Conservation (phyloP, 2,329 filamentous ascomycete species). For the Ilyonectria destructans region DNA sequence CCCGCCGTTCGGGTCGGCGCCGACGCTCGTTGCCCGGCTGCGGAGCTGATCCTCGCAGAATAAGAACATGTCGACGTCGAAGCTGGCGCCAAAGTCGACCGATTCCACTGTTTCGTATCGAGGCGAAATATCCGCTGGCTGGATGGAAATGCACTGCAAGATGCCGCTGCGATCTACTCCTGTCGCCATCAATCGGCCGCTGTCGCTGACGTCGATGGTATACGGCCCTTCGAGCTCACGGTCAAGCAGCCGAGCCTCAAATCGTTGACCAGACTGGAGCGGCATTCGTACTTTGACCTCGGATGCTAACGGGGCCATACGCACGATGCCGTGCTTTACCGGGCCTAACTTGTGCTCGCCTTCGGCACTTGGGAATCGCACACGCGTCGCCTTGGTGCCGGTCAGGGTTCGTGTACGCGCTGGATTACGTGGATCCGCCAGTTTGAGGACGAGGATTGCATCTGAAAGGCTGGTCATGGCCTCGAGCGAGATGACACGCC, state of each 20-base stretch:
- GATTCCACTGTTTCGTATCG: background rate
- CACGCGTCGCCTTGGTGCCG: background rate
- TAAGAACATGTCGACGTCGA: background rate
- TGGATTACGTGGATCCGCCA: background rate
- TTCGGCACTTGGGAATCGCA: background rate
- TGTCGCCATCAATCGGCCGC: background rate
- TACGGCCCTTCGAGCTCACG: background rate
- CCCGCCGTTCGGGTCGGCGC: background rate
- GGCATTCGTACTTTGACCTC: background rate
- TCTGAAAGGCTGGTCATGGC: background rate
- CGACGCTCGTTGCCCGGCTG: background rate
- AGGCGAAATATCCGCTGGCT: background rate
- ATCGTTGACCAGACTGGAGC: background rate
- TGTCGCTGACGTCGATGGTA: background rate
- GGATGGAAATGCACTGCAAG: background rate
- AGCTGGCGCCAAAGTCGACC: background rate
- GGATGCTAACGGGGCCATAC: background rate
- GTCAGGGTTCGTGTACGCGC: background rate
- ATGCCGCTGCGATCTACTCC: background rate
- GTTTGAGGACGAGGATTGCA: background rate
- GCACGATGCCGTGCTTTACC: background rate
- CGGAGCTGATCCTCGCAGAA: background rate
- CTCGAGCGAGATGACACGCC: conserved; percentile 10
- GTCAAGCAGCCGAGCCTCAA: background rate
- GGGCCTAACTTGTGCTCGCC: background rate